phyloP scores from a whole-genome alignment of 2,329 filamentous ascomycete species.

The Paracorniculantispora psalliotae region DNA sequence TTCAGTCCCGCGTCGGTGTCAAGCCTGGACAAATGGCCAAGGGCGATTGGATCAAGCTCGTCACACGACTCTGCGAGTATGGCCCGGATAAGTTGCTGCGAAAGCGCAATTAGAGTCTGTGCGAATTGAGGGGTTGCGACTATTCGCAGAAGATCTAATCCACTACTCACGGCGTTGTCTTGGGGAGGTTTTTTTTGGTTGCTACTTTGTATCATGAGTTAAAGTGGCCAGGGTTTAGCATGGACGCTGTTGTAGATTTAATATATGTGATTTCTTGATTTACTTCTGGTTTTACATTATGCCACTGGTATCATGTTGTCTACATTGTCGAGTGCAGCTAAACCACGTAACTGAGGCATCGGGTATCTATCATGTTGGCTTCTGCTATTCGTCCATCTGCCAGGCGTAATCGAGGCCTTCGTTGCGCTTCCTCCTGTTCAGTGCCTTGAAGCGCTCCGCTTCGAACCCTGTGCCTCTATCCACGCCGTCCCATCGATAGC shows the following conservation, averaged over 20 bases:
- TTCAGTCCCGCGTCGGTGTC: slow-evolving; percentile 49
- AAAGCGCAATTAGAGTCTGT: slow-evolving; percentile 22
- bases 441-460: slow-evolving; percentile 81
- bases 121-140: background rate
- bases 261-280: background rate
- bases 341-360: background rate
- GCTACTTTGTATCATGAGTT: background rate
- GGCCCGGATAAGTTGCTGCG: slow-evolving; percentile 49
- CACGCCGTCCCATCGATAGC: slow-evolving; percentile 94
- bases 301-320: background rate
- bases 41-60: slow-evolving; percentile 53
- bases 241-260: background rate
- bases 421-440: slow-evolving; percentile 71
- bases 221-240: background rate
- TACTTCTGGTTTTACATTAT: background rate
- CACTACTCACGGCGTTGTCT: background rate
- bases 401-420: slow-evolving; percentile 84
- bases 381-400: slow-evolving; percentile 82
- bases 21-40: slow-evolving; percentile 47
- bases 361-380: slow-evolving; percentile 3
- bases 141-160: background rate
- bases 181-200: background rate
- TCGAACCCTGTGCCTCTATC: slow-evolving; percentile 93
- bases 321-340: background rate
- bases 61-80: slow-evolving; percentile 51